Base-by-base conservation (phyloP, 1,284 basidiomycete genomes). In the Xerocomus cyaneibrunnescens region DNA sequence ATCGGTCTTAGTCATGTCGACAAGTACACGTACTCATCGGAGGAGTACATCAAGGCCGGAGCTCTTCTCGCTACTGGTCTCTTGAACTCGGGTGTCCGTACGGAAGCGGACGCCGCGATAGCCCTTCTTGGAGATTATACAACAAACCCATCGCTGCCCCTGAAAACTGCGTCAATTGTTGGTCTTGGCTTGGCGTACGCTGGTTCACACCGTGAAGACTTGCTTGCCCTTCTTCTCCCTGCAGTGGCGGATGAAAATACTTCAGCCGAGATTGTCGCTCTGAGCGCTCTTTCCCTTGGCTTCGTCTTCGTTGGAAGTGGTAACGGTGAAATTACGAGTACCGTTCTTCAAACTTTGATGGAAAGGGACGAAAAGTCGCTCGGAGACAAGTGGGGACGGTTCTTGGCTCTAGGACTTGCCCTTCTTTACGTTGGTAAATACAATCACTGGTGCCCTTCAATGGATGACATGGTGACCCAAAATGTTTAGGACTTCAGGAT, bases 1-100 rank as follows among this genome's bases (percentile, higher is more conserved):
- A 81, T 89, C 52, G 97, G 97, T 64, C 79, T 99, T 51, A 89
- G 87, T 68, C 92, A 96, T 62, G 89, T 98, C 59, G 97, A 99
- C 78, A 98, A 95, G 73, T 99, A 98, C 75, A 94, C 95, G 4
- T 99, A 99, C 72, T 94, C 93, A 0, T 75, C 89, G 8, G 96
- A 99, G 64, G 97, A 99, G 70, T 81, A 95, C 69, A 98, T 99
- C 79, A 98, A 98, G 82, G 92, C 96, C 22, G 97, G 97, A 52
- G 94, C 96, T 1, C 82, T 98, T 51, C 82, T 99, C 28, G 97
- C 97, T 0, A 98, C 91, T 36, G 97, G 97, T 58, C 87, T 99
- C 57, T 77, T 99, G 27, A 95, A 95, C 71, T 87, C 87, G 17
- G 87, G 90, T 52, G 86, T 99, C 17, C 87, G 92, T 48, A 92